Evolutionary conservation across 371 early-diverging fungal species (phyloP), one percentile per base, ranked within the genome.

Genomic region (Chytridium lagenaria): DNA sequence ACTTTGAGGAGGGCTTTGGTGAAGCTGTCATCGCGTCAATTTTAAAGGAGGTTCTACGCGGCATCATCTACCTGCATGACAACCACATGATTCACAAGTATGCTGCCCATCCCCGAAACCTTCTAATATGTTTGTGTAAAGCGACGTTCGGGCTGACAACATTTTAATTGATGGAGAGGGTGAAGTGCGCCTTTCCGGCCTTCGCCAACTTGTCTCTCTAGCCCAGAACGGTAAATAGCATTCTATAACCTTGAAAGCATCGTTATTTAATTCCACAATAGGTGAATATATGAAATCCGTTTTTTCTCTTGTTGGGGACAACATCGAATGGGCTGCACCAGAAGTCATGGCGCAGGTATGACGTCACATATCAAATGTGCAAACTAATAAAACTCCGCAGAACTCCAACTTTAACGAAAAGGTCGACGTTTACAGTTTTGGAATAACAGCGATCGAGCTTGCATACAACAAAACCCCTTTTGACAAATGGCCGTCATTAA

Each of bases 281-380:
- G 61, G 61, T 10, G 70, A 75, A 37, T 79, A 80, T 70, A 44
- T 77, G 23, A 70, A 80, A 52, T 72, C 83, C 3, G 84, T 79
- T 0, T 88, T 86, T 72, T 80, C 81, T 10, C 74, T 80, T 1
- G 80, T 86, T 22, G 86, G 88, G 15, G 81, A 84, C 74, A 83
- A 84, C 73, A 81, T 81, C 30, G 88, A 87, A 61, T 87, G 87
- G 87, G 81, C 83, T 1, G 84, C 88, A 12, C 88, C 88, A 22
- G 88, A 88, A 64, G 78, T 87, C n/a, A 81, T 87, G 67, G 81
- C 83, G 0, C 86, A 88, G 78, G 83, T 83, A 75, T 26, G 55
- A 50, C 36, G 33, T 22, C 23, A 3, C 63, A 59, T 51, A 72
- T 15, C 23, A 65, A 22, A 16, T 68, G 22, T 65, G 19, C 57